A percentile compares a stretch with the other conserved stretches of the same genome.
Conservation (phyloP, 805 yeast species). For the Cyberlindnera mrakii region DNA sequence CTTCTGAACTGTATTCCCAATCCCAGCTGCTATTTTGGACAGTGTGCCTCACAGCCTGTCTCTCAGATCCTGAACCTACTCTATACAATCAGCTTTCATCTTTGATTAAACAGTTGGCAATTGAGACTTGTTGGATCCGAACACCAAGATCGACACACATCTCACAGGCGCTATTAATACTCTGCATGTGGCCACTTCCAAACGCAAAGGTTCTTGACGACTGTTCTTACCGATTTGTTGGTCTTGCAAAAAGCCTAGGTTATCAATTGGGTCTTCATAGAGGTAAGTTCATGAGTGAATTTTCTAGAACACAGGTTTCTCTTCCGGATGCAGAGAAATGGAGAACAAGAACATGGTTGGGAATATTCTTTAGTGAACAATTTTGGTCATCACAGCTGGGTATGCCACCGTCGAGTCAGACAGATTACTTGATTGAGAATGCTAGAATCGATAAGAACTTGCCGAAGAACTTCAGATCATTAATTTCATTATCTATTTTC, state of each 20-base stretch:
- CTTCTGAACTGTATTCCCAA: slow-evolving; percentile 73
- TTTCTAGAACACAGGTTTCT: slow-evolving; percentile 82
- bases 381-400: slow-evolving; percentile 88
- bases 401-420: slow-evolving; percentile 77
- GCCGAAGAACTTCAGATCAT: slow-evolving; percentile 66
- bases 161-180: slow-evolving; percentile 80
- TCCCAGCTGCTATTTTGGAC: slow-evolving; percentile 89
- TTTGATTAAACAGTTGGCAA: slow-evolving; percentile 78
- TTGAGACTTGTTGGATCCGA: slow-evolving; percentile 87
- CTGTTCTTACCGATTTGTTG: slow-evolving; percentile 82
- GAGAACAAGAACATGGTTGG: slow-evolving; percentile 92
- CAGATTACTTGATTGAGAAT: slow-evolving; percentile 75
- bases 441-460: slow-evolving; percentile 59
- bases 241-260: slow-evolving; percentile 77
- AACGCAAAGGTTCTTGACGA: slow-evolving; percentile 90
- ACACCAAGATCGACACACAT: slow-evolving; percentile 94
- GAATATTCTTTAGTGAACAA: slow-evolving; percentile 81
- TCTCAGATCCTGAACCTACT: slow-evolving; percentile 83
- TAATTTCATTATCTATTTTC: slow-evolving; percentile 70
- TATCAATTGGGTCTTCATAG: slow-evolving; percentile 86
- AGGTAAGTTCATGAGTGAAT: slow-evolving; percentile 87
- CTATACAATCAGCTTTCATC: slow-evolving; percentile 70
- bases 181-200: slow-evolving; percentile 89
- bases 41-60: slow-evolving; percentile 77
- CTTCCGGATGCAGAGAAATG: slow-evolving; percentile 88